These are phyloP conservation scores for Nicotiana rustica DNA, from an alignment of 305 asterid genomes.

Conservation along the genomic window DNA sequence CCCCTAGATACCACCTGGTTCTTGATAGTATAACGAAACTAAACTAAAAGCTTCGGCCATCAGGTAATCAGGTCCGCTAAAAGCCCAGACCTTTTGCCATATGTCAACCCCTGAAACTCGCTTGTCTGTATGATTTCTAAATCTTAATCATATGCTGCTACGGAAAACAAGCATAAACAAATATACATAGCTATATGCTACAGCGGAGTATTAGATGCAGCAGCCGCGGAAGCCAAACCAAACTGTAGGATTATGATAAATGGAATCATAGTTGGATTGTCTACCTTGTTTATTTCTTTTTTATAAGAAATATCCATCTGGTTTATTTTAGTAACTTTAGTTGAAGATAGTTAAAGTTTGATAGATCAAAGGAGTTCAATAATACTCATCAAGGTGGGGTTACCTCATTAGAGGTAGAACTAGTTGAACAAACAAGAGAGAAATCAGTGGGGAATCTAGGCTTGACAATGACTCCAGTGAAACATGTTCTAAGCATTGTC, in stretches of 20 bases:
- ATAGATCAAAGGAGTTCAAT: not conserved
- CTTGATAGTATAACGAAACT: constrained; percentile 9
- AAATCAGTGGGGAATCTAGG: constrained; percentile 27
- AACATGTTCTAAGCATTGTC: constrained; percentile 34
- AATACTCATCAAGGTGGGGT: constrained; percentile 12
- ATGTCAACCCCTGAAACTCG: not conserved
- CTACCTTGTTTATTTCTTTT: not conserved
- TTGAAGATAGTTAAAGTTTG: constrained; percentile 1
- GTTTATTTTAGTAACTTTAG: constrained; percentile 29
- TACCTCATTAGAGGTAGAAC: constrained; percentile 26
- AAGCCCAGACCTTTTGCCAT: not conserved
- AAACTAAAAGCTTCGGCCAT: not conserved
- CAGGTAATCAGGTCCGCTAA: not conserved
- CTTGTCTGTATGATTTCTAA: not conserved
- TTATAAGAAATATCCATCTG: constrained; percentile 13
- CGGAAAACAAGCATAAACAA: constrained; percentile 20
- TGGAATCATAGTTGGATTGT: constrained; percentile 23
- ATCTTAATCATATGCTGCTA: not conserved
- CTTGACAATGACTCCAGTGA: constrained; percentile 27
- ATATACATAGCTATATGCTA: constrained; percentile 16
- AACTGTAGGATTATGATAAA: constrained; percentile 12
- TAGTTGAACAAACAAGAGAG: constrained; percentile 10
- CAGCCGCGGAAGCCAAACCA: not conserved
- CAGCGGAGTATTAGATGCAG: constrained; percentile 1
- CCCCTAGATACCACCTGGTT: not conserved